Conservation (phyloP, 2,329 filamentous ascomycete genomes). For the Raffaelea arxii region DNA sequence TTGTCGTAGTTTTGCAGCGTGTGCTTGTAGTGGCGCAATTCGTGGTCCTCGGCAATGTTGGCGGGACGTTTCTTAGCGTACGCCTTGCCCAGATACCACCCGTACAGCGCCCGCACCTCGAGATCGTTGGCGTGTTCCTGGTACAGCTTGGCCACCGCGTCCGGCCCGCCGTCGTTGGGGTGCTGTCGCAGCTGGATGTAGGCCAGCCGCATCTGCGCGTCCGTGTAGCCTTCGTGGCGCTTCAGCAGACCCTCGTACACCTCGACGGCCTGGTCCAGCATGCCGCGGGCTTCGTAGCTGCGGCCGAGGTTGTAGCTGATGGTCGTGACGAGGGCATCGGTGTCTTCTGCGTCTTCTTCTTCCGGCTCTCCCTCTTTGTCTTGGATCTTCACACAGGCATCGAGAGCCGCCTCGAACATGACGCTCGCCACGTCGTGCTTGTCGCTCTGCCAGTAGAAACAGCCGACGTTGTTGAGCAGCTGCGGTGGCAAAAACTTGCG, state of each 20-base stretch:
- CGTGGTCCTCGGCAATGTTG: slow-evolving; percentile 79
- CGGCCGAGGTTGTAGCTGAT: slow-evolving; percentile 95
- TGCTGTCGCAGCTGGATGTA: slow-evolving; percentile 79
- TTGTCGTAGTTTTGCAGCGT: slow-evolving; percentile 92
- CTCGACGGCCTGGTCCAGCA: slow-evolving; percentile 73
- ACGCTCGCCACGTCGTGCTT: slow-evolving; percentile 72
- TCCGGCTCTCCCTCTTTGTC: slow-evolving; percentile 58
- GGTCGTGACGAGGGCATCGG: slow-evolving; percentile 84
- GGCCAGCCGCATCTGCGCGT: slow-evolving; percentile 78
- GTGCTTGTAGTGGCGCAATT: slow-evolving; percentile 93
- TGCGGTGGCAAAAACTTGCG: slow-evolving; percentile 79
- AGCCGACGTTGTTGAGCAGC: slow-evolving; percentile 93
- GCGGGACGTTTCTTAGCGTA: slow-evolving; percentile 69
- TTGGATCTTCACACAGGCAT: slow-evolving; percentile 73
- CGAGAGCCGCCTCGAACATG: slow-evolving; percentile 85
- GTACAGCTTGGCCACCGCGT: slow-evolving; percentile 76
- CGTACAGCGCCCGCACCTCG: slow-evolving; percentile 86
- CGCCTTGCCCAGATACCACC: slow-evolving; percentile 84
- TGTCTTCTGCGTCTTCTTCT: slow-evolving; percentile 56
- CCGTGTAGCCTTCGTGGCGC: slow-evolving; percentile 84
- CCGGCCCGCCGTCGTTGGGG: slow-evolving; percentile 77
- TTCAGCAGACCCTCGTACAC: slow-evolving; percentile 80
- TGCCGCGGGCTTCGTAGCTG: slow-evolving; percentile 78
- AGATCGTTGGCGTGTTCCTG: slow-evolving; percentile 76
- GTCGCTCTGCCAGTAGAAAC: slow-evolving; percentile 85